Evolutionary conservation across 2,329 filamentous ascomycete genomes (phyloP), one percentile per base, ranked within the genome.

Genomic region (Monosporascus sp.): DNA sequence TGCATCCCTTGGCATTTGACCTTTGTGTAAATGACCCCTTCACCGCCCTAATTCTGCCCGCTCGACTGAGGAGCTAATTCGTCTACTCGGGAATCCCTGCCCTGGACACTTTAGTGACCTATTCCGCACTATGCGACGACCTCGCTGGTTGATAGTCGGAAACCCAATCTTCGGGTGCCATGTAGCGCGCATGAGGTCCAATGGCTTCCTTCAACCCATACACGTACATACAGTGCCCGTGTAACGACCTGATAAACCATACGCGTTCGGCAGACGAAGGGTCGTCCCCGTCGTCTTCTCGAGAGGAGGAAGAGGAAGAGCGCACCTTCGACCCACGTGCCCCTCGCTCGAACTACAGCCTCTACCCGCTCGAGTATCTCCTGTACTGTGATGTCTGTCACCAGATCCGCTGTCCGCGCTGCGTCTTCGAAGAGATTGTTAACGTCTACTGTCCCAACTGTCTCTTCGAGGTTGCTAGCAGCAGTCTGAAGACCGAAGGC

Each of bases 381-480:
- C 81, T 97, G 41, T 99, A 96, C 75, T 99, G 94, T 75, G 93
- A 96, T 68, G 94, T 97, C 69, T 99, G 94, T 70, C 90, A 96
- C 68, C 88, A 96, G 71, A 96, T 97, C 57, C 88, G 94, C 61
- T 99, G 94, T 68, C 89, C 90, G 6, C 81, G 91, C 73, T 99
- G 94, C 66, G 89, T 95, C 51, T 83, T 87, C 47, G 94, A 99
- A 68, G 94, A 99, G 73, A 91, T 96, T 52, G 85, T 96, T 47
- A 94, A 90, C 51, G 97, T 91, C 79, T 99, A 90, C 72, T 99
- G 94, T 65, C 94, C 94, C 5, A 93, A 85, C 68, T 99, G 94
- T 68, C 74, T 99, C 53, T 97, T 99, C 65, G 94, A 99, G 71
- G 93, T 96, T 35, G 91, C 93, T 5, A 96, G 89, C 69, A 96